phyloP scores from a whole-genome alignment of 768 basidiomycete genomes.

The Termitomyces sp. region DNA sequence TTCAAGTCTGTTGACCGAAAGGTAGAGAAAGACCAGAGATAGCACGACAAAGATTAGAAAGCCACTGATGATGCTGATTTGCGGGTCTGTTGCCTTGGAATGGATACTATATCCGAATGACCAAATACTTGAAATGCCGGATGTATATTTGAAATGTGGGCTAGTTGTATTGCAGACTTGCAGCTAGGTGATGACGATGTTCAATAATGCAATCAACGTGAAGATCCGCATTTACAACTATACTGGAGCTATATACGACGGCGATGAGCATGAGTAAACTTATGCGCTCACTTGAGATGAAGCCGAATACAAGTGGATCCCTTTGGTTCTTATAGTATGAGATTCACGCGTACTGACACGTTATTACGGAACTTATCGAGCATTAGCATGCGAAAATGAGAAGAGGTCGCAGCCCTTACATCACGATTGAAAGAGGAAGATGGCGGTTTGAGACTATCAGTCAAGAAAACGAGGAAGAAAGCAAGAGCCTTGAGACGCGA shows the following conservation, averaged over 20 bases:
- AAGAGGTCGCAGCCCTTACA: conserved; percentile 11
- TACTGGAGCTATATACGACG: background rate
- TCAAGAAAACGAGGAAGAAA: background rate
- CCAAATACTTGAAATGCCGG: conserved; percentile 25
- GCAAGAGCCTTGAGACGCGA: background rate
- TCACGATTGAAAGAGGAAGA: conserved; percentile 19
- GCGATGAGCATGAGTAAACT: background rate
- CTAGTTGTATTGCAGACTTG: conserved; percentile 20
- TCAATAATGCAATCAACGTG: background rate
- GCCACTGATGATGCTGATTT: conserved; percentile 20
- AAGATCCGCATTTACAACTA: conserved; percentile 18
- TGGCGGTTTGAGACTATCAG: conserved; percentile 26
- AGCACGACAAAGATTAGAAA: conserved; percentile 23
- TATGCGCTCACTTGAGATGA: conserved; percentile 16
- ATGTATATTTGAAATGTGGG: background rate
- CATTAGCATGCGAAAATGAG: background rate
- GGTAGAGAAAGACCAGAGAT: conserved; percentile 26
- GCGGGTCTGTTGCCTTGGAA: conserved; percentile 27
- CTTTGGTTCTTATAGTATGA: background rate
- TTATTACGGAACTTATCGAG: conserved; percentile 13
- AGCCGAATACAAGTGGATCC: background rate
- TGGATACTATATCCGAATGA: conserved; percentile 36
- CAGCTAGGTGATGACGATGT: conserved; percentile 16
- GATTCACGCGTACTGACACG: conserved; percentile 11
- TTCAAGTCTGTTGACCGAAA: conserved; percentile 14